phyloP scores from a whole-genome alignment of 139 green algal species.

The Micractinium sp. region DNA sequence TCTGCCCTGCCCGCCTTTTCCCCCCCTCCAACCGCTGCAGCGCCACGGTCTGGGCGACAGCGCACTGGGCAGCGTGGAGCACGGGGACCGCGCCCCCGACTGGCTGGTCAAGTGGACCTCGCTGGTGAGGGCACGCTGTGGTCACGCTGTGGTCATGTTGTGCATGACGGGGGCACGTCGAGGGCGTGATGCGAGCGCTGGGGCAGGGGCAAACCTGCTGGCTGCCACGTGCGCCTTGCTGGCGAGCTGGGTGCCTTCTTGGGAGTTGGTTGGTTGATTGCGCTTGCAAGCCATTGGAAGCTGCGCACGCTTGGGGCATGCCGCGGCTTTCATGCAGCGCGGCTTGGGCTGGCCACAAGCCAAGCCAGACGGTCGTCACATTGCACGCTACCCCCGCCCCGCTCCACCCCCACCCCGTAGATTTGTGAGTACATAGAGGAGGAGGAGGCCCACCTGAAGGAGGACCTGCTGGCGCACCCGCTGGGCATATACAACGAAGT shows the following conservation, averaged over 20 bases:
- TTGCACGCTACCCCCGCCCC: too few species aligned
- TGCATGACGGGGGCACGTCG: background rate
- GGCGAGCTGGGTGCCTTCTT: too few species aligned
- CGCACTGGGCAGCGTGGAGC: slow-evolving; percentile 48
- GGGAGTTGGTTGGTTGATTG: too few species aligned
- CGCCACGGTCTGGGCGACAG: slow-evolving; percentile 53
- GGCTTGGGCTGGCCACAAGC: too few species aligned
- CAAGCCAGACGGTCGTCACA: too few species aligned
- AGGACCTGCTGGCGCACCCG: slow-evolving; percentile 59
- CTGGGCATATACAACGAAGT: slow-evolving; percentile 52
- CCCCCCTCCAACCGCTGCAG: slow-evolving; percentile 11
- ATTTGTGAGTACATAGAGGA: slow-evolving; percentile 76
- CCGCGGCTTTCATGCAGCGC: too few species aligned
- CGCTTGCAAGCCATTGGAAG: too few species aligned
- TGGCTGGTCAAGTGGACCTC: slow-evolving; percentile 91
- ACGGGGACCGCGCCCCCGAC: slow-evolving; percentile 48
- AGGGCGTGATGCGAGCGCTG: background rate
- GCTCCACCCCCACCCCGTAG: too few species aligned
- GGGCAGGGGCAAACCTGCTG: too few species aligned
- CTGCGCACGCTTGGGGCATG: too few species aligned
- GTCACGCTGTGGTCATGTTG: background rate
- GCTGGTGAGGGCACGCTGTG: slow-evolving; percentile 39
- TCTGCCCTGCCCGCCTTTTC: background rate
- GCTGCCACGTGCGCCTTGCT: background rate
- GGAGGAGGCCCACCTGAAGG: slow-evolving; percentile 72